Percentiles rank a stretch among this genome's conserved stretches.
Evolutionary conservation across 768 basidiomycete genomes (phyloP).

Genomic region (Tubosaeta brunneosetosa): DNA sequence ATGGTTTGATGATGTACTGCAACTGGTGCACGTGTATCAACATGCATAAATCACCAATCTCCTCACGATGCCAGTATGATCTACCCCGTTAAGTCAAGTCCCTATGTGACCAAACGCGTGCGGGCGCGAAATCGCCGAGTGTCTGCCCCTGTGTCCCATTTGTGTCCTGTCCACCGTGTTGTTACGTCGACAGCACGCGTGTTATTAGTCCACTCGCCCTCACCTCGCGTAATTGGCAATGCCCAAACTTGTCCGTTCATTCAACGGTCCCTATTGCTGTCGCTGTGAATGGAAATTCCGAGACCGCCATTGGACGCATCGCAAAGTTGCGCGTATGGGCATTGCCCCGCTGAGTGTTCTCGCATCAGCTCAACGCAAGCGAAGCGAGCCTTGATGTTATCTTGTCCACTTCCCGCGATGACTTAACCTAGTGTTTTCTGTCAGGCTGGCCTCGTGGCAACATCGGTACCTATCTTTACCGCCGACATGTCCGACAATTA

Average conservation of each 20-base stretch:
- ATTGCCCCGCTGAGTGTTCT: slow-evolving; percentile 5
- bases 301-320: slow-evolving; percentile 3
- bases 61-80: slow-evolving; percentile 7
- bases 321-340: slow-evolving; percentile 1
- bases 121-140: slow-evolving; percentile 14
- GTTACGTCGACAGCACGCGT: slow-evolving; percentile 28
- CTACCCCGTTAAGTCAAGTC: slow-evolving; percentile 8
- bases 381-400: slow-evolving; percentile 8
- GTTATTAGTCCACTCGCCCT: slow-evolving; percentile 7
- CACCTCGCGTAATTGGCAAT: slow-evolving; percentile 18
- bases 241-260: slow-evolving; percentile 16
- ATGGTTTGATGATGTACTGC: slow-evolving; percentile 10
- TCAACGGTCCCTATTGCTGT: slow-evolving; percentile 3
- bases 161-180: slow-evolving; percentile 4
- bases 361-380: slow-evolving; percentile 9
- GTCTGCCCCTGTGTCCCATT: slow-evolving; percentile 17
- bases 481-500: slow-evolving; percentile 12
- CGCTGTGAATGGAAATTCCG: slow-evolving; percentile 5
- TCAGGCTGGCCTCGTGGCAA: slow-evolving; percentile 8
- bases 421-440: slow-evolving; percentile 11
- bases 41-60: slow-evolving; percentile 8
- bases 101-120: slow-evolving; percentile 12
- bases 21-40: slow-evolving; percentile 24
- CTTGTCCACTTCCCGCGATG: slow-evolving; percentile 15
- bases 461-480: slow-evolving; percentile 21